Evolutionary conservation across 169 alveolate genomes (phyloP).

Genomic region (Eimeria acervulina): DNA sequence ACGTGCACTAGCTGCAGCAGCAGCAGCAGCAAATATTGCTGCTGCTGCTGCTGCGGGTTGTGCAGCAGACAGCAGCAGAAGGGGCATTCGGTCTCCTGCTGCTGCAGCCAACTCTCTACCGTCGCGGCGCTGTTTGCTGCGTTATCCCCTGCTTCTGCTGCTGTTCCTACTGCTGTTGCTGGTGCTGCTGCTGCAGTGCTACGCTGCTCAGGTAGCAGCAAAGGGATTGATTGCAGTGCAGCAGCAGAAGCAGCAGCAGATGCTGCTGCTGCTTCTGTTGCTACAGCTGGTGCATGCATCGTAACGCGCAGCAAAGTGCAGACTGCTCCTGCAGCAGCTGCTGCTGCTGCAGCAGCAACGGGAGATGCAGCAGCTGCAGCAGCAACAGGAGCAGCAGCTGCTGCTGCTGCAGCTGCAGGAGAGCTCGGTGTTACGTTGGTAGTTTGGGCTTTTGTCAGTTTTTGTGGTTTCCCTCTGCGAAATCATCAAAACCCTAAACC

Average conservation of each 20-base stretch:
- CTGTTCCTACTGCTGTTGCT: not conserved
- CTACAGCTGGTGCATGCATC: conserved; percentile 15
- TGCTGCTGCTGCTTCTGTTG: not conserved
- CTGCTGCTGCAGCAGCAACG: not conserved
- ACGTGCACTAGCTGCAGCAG: conserved; percentile 25
- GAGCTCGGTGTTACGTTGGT: too few species aligned
- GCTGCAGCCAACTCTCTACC: too few species aligned
- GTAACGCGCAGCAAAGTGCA: not conserved
- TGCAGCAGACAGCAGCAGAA: too few species aligned
- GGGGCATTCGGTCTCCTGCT: not conserved
- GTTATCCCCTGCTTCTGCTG: not conserved
- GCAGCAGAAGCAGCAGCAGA: not conserved
- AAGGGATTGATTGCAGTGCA: not conserved
- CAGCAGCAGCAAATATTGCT: not conserved
- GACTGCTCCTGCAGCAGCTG: not conserved
- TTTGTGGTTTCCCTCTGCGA: not conserved
- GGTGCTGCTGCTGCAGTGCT: not conserved
- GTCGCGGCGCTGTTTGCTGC: not conserved
- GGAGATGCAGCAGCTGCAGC: not conserved
- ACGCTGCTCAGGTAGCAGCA: not conserved
- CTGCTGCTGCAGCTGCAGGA: not conserved
- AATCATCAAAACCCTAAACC: not conserved
- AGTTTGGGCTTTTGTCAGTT: not conserved
- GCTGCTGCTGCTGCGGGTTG: not conserved
- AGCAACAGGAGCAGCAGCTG: not conserved